Evolutionary conservation across 1,139 yeast species (phyloP).

Genomic region (Debaryomyces nepalensis): DNA sequence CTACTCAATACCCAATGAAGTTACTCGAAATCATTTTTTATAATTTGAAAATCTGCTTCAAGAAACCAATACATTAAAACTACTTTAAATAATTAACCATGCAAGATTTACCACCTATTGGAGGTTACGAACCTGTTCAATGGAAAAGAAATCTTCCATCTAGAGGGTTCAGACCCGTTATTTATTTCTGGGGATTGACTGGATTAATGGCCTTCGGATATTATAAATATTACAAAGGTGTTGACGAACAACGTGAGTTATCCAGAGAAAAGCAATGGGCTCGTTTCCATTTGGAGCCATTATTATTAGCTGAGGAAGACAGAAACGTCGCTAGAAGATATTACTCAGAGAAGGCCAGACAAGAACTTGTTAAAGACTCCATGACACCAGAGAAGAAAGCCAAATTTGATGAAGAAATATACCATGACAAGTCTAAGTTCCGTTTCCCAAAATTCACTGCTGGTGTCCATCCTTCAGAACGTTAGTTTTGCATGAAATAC

Average conservation of each 20-base stretch:
- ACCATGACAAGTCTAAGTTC: slow-evolving; percentile 50
- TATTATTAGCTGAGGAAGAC: slow-evolving; percentile 82
- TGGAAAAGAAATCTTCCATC: slow-evolving; percentile 89
- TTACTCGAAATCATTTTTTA: slow-evolving; percentile 17
- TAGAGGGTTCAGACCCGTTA: slow-evolving; percentile 79
- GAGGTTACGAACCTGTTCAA: slow-evolving; percentile 85
- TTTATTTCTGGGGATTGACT: slow-evolving; percentile 67
- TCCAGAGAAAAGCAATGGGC: slow-evolving; percentile 81
- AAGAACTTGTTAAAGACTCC: slow-evolving; percentile 53
- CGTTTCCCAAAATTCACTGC: slow-evolving; percentile 52
- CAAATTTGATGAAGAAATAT: slow-evolving; percentile 49
- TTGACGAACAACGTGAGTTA: slow-evolving; percentile 77
- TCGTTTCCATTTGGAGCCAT: slow-evolving; percentile 72
- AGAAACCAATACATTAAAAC: neutral
- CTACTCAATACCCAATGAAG: slow-evolving; percentile 21
- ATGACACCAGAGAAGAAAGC: slow-evolving; percentile 47
- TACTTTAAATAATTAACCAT: slow-evolving; percentile 21
- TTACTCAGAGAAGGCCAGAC: slow-evolving; percentile 69
- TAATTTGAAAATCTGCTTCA: neutral
- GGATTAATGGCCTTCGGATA: slow-evolving; percentile 75
- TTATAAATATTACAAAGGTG: slow-evolving; percentile 68
- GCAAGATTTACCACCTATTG: slow-evolving; percentile 89
- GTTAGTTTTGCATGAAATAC: slow-evolving; percentile 18
- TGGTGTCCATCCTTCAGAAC: slow-evolving; percentile 45
- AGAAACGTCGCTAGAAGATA: slow-evolving; percentile 78